phyloP scores from a whole-genome alignment of 1,284 basidiomycete genomes.

The Apiotrichum sp. region DNA sequence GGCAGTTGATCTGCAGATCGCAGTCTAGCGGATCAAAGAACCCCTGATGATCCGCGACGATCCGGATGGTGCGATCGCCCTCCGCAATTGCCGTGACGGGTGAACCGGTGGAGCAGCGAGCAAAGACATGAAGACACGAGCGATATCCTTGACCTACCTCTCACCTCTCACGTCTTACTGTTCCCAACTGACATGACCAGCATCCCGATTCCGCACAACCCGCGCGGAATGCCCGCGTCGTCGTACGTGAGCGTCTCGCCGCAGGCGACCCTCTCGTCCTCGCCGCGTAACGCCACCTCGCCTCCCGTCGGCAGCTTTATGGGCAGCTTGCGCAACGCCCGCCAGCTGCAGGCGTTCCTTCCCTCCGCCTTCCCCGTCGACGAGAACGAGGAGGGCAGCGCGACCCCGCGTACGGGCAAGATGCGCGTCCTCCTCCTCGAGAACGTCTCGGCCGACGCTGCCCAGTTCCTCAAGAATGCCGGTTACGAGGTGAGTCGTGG shows the following conservation, averaged over 20 bases:
- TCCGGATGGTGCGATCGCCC: no score
- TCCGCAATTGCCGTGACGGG: no score
- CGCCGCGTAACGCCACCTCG: conserved; percentile 20
- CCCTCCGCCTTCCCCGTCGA: conserved; percentile 36
- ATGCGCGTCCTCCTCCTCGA: conserved; percentile 70
- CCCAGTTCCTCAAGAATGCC: conserved; percentile 69
- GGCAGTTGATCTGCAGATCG: no score
- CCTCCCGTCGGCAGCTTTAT: conserved; percentile 21
- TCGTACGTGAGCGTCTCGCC: conserved; percentile 29
- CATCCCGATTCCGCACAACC: conserved; percentile 47
- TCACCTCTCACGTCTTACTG: conserved; percentile 13
- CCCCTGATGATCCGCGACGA: no score
- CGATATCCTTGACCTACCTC: not conserved
- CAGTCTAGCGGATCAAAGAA: not conserved
- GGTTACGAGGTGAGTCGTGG: conserved; percentile 58
- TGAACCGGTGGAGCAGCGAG: no score
- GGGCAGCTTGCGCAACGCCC: conserved; percentile 19
- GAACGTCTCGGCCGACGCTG: conserved; percentile 91
- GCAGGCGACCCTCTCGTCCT: conserved; percentile 14
- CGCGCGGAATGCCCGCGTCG: conserved; percentile 34
- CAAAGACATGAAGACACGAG: no score
- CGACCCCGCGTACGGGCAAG: conserved; percentile 31
- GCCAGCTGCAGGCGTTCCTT: conserved; percentile 44
- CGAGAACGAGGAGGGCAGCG: conserved; percentile 24
- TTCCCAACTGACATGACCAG: conserved; percentile 17